Conservation (phyloP, 495 filamentous ascomycete species). For the Xylaria grammica region DNA sequence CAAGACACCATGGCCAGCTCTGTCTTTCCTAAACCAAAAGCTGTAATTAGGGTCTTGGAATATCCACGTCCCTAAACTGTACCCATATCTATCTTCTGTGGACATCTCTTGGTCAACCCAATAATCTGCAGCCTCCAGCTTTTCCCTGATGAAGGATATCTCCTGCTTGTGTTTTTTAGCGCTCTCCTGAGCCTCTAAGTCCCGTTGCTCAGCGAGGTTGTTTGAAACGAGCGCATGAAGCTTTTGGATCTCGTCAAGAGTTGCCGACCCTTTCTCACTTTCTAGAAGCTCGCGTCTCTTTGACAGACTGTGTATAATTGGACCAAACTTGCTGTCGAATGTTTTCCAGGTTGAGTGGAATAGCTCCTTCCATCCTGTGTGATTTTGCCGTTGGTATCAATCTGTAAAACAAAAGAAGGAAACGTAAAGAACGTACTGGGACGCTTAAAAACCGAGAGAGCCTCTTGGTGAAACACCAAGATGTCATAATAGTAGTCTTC, state of each 20-base stretch:
- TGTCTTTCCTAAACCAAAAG: not conserved
- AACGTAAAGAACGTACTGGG: not conserved
- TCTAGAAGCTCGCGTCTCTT: slow-evolving; percentile 2
- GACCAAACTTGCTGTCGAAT: slow-evolving; percentile 2
- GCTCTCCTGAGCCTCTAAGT: not conserved
- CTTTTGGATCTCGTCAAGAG: slow-evolving; percentile 2
- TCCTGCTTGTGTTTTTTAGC: slow-evolving; percentile 1
- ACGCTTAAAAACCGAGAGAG: not conserved
- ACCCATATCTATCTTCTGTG: slow-evolving; percentile 10
- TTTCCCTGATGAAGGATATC: not conserved
- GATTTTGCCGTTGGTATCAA: not conserved
- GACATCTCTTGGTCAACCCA: slow-evolving; percentile 5
- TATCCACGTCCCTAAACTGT: slow-evolving; percentile 21
- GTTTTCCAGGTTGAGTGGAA: slow-evolving; percentile 13
- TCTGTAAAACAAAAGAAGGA: not conserved
- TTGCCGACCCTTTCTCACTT: slow-evolving; percentile 8
- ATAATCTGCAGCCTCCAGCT: slow-evolving; percentile 11
- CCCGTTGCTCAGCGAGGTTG: not conserved
- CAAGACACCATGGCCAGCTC: not conserved
- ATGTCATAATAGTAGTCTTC: slow-evolving; percentile 14
- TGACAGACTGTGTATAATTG: slow-evolving; percentile 2
- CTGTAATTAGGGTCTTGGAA: slow-evolving; percentile 15
- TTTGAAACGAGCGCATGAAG: not conserved
- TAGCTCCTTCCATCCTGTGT: slow-evolving; percentile 5
- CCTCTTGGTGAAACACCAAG: not conserved